Base-by-base conservation (phyloP, 495 filamentous ascomycete genomes). In the Podospora tetraspora region DNA sequence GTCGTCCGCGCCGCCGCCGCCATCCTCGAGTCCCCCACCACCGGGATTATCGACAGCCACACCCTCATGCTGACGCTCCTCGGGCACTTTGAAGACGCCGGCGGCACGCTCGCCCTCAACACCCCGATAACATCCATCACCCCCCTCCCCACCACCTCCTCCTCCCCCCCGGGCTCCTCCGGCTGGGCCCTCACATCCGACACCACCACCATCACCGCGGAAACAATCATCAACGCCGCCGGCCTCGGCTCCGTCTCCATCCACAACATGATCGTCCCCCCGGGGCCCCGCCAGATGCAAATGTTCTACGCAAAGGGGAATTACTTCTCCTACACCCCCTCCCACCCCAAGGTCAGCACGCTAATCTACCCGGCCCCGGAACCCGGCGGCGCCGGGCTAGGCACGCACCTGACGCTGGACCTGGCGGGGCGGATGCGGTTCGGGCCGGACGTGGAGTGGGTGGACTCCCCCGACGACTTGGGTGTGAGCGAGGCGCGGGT, bases 361-460 rank as follows among this genome's bases (percentile, higher is more conserved):
- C 86, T 98, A 3, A 79, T 99, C 23, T 99, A 99, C 74, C 95
- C 95, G 2, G 92, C 89, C 0, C 92, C 93, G 0, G 77, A 90
- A 10, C 90, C 91, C 0, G 93, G 94, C 13, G 85, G 88, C 56
- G 94, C 86, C 59, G 95, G 95, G 0, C 83, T 99, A 10, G 95
- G 95, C 57, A 97, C 95, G 1, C 95, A 99, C 79, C 80, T 99
- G 6, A 99, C 95, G 0, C 84, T 98, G 22, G 95, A 99, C 74
- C 84, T 98, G 81, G 86, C 84, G 0, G 94, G 93, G 0, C 85
- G 91, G 1, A 85, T 98, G 29, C 90, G 94, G 43, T 99, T 99
- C 75, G 95, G 95, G 0, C 95, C 95, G 0, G 95, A 99, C 73
- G 92, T 97, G 13, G 93, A 98, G 77, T 98, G 96, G 95, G 88